phyloP scores from a whole-genome alignment of 2,329 filamentous ascomycete genomes.

The Stachybotrys elegans region DNA sequence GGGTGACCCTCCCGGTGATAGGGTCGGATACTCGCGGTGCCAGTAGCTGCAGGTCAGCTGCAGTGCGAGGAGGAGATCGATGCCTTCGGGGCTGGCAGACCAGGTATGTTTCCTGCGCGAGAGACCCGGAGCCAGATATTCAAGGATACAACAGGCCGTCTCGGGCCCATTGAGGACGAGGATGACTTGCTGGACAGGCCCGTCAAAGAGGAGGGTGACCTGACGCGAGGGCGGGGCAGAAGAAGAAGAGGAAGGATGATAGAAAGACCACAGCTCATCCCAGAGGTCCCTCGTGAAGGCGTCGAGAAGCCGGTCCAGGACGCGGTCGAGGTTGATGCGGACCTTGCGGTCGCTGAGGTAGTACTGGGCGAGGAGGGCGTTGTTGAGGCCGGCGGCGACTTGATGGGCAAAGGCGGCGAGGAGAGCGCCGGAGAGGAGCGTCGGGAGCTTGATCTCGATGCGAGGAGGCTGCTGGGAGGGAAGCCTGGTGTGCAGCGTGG shows the following conservation, averaged over 20 bases:
- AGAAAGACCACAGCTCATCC: constrained; percentile 31
- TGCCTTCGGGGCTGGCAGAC: constrained; percentile 24
- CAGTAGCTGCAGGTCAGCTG: constrained; percentile 30
- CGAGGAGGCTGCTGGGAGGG: constrained; percentile 22
- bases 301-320: constrained; percentile 27
- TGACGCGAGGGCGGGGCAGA: constrained; percentile 22
- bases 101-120: constrained; percentile 25
- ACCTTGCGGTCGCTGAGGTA: constrained; percentile 27
- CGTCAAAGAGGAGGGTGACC: constrained; percentile 28
- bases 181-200: constrained; percentile 30
- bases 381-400: constrained; percentile 26
- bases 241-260: constrained; percentile 20
- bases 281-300: constrained; percentile 26
- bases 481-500: constrained; percentile 21
- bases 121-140: constrained; percentile 28
- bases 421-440: constrained; percentile 29
- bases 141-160: constrained; percentile 26
- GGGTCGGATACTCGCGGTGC: constrained; percentile 27
- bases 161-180: constrained; percentile 31
- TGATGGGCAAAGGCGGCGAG: constrained; percentile 28
- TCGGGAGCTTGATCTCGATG: constrained; percentile 27
- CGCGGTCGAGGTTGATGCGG: constrained; percentile 28
- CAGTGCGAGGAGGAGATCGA: constrained; percentile 27
- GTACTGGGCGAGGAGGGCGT: constrained; percentile 32
- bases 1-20: constrained; percentile 26